Evolutionary conservation across 2,329 filamentous ascomycete genomes (phyloP).

Genomic region (Stromatinia cepivora): DNA sequence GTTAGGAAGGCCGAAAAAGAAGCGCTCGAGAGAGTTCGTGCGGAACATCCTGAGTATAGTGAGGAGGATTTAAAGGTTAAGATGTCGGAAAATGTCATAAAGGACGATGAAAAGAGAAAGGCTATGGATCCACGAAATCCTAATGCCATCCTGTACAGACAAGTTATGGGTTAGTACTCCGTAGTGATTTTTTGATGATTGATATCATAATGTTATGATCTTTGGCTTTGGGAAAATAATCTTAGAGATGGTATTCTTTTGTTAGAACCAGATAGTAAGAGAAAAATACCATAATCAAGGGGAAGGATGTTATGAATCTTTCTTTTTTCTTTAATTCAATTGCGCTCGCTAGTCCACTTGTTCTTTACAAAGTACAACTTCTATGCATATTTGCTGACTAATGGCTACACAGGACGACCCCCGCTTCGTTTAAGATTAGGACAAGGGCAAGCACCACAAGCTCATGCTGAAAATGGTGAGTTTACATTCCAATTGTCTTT

Average conservation of each 20-base stretch:
- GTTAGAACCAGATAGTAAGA: not conserved
- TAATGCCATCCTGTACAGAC: not conserved
- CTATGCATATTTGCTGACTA: constrained; percentile 14
- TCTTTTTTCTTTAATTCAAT: not conserved
- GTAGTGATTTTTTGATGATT: not conserved
- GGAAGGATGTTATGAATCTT: not conserved
- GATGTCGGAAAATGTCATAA: constrained; percentile 54
- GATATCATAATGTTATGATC: not conserved
- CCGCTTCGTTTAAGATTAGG: too few species aligned
- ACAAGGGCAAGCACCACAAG: not conserved
- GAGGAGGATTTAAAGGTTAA: constrained; percentile 59
- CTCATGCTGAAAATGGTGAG: not conserved
- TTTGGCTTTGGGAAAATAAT: not conserved
- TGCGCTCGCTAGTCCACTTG: not conserved
- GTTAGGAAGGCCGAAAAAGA: constrained; percentile 60
- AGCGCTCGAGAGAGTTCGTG: constrained; percentile 55
- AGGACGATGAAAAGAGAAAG: constrained; percentile 44
- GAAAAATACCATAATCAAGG: not conserved
- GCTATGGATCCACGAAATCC: constrained; percentile 19
- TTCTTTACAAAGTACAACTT: not conserved
- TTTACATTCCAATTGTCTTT: not conserved
- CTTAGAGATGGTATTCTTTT: not conserved
- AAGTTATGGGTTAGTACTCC: constrained; percentile 9
- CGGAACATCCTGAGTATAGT: constrained; percentile 62
- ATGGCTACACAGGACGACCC: not conserved